Percentiles rank a stretch among this genome's conserved stretches.
phyloP scores from a whole-genome alignment of 2,329 filamentous ascomycete genomes.

The Cryphonectria nitschkei region DNA sequence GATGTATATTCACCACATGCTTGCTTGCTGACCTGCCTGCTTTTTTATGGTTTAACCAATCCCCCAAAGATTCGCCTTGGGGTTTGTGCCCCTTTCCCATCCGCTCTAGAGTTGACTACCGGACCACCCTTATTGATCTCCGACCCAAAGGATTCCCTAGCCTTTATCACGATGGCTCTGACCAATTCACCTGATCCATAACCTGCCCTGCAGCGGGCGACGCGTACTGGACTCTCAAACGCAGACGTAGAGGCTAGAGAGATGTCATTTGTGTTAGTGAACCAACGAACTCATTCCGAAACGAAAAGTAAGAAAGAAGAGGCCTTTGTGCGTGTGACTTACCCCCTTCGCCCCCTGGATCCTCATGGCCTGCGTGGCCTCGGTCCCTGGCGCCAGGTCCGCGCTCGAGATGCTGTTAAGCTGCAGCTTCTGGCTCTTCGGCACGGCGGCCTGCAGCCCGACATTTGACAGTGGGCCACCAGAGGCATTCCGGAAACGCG shows the following conservation, averaged over 20 bases:
- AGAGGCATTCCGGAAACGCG: slow-evolving; percentile 80
- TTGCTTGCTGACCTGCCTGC: slow-evolving; percentile 20
- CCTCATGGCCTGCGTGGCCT: slow-evolving; percentile 90
- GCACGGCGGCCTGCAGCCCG: slow-evolving; percentile 90
- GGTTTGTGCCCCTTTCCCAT: neutral
- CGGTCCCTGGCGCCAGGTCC: slow-evolving; percentile 75
- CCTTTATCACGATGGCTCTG: slow-evolving; percentile 64
- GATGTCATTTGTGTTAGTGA: slow-evolving; percentile 12
- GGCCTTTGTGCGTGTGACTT: slow-evolving; percentile 52
- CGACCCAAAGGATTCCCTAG: neutral
- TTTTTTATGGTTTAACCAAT: neutral
- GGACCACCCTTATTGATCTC: neutral
- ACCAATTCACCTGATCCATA: slow-evolving; percentile 96
- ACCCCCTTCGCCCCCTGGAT: slow-evolving; percentile 85
- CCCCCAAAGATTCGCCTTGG: slow-evolving; percentile 3
- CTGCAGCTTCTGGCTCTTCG: slow-evolving; percentile 93
- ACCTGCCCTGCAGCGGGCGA: slow-evolving; percentile 72
- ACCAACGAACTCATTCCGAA: neutral
- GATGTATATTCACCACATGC: slow-evolving; percentile 20
- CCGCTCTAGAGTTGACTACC: slow-evolving; percentile 18
- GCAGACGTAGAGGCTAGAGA: slow-evolving; percentile 75
- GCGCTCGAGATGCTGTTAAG: slow-evolving; percentile 85
- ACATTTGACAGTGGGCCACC: slow-evolving; percentile 70
- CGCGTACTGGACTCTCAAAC: slow-evolving; percentile 81
- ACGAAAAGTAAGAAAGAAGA: neutral